These are phyloP conservation scores for Wickerhamomyces sydowiorum DNA, from an alignment of 805 yeast genomes.

Conservation along the genomic window DNA sequence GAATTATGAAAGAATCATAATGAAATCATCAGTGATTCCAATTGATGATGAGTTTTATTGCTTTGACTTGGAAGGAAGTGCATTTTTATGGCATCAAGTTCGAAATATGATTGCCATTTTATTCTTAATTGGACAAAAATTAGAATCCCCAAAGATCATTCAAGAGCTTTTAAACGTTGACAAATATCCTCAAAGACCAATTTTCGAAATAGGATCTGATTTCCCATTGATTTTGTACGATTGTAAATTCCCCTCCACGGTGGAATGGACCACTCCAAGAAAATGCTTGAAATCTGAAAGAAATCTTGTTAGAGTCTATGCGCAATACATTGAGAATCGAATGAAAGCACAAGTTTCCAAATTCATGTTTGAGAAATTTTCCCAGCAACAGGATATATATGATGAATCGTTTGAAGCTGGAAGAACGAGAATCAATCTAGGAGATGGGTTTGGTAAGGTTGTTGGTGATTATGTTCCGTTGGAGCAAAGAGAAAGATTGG, in stretches of 20 bases:
- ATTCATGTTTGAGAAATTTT: constrained; percentile 18
- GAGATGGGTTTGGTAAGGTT: constrained; percentile 76
- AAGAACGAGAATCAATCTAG: constrained; percentile 43
- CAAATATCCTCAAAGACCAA: constrained; percentile 61
- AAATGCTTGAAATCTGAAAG: constrained; percentile 33
- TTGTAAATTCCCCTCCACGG: constrained; percentile 59
- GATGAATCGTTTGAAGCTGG: background rate
- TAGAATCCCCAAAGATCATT: constrained; percentile 58
- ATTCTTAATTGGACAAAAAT: constrained; percentile 72
- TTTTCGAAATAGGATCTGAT: constrained; percentile 86
- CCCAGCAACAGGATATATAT: constrained; percentile 10
- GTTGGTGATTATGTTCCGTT: constrained; percentile 53
- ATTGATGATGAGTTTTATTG: constrained; percentile 45
- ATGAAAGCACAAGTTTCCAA: constrained; percentile 49
- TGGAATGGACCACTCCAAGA: constrained; percentile 52
- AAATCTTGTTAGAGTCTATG: constrained; percentile 39
- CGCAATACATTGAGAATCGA: constrained; percentile 49
- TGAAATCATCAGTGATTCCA: constrained; percentile 41
- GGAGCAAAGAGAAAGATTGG: constrained; percentile 48
- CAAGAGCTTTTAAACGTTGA: constrained; percentile 52
- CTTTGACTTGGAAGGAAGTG: constrained; percentile 78
- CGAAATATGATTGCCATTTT: constrained; percentile 89
- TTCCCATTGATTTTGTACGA: constrained; percentile 82
- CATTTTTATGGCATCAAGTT: constrained; percentile 97
- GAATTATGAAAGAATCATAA: constrained; percentile 63